phyloP scores from a whole-genome alignment of 305 asterid species.

The Fraxinus baroniana region DNA sequence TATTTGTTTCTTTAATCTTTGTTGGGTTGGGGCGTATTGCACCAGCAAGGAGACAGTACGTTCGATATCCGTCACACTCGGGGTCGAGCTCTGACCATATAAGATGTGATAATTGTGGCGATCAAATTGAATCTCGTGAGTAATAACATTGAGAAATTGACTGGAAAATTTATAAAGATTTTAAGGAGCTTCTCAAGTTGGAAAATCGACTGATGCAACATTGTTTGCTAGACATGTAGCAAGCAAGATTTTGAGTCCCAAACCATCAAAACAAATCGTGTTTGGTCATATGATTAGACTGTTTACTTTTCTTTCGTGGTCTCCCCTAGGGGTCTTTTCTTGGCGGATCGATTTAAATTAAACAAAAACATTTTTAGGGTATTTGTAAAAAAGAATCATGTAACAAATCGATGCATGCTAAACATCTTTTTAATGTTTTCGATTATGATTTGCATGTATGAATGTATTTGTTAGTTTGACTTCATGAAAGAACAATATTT shows the following conservation, averaged over 20 bases:
- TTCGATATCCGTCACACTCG: slow-evolving; percentile 48
- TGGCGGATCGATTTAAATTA: slow-evolving; percentile 40
- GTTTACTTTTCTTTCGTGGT: slow-evolving; percentile 45
- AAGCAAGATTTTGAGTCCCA: slow-evolving; percentile 38
- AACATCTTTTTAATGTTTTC: no score
- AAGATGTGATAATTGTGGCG: slow-evolving; percentile 48
- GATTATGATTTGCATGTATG: neutral
- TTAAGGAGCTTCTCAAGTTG: slow-evolving; percentile 62
- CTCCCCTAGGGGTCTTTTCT: slow-evolving; percentile 57
- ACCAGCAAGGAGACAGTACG: slow-evolving; percentile 65
- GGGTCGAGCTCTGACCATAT: slow-evolving; percentile 59
- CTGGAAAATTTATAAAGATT: slow-evolving; percentile 55
- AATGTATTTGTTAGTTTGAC: neutral
- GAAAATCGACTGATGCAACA: slow-evolving; percentile 47
- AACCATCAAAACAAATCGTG: slow-evolving; percentile 49
- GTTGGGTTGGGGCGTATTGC: slow-evolving; percentile 53
- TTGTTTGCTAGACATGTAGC: slow-evolving; percentile 61
- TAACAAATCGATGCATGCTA: neutral
- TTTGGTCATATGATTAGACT: slow-evolving; percentile 62
- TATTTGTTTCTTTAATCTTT: neutral
- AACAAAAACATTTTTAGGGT: slow-evolving; percentile 22
- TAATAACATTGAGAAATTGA: slow-evolving; percentile 39
- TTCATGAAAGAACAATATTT: no score
- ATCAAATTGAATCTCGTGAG: slow-evolving; percentile 51
- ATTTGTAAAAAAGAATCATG: neutral